Base-by-base conservation (phyloP, 352 stramenopile species). In the Pythium rhizo-oryzae region DNA sequence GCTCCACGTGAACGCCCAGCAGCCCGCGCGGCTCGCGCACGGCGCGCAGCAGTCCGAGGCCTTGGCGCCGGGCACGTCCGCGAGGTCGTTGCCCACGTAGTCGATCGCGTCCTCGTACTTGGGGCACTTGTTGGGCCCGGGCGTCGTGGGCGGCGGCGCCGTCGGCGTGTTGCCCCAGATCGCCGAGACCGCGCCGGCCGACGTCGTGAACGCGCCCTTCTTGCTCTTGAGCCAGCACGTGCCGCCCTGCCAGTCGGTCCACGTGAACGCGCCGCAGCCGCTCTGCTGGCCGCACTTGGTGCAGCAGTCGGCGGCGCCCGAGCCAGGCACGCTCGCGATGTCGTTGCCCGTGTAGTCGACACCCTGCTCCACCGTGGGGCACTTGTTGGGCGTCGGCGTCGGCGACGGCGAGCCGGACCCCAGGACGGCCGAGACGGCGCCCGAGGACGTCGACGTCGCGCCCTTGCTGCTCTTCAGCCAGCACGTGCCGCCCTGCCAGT, bases 161-260 rank as follows among this genome's bases (percentile, higher is more conserved):
- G 35, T 41, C 35, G n/a, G n/a, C n/a, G n/a, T n/a, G 35, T 41
- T 41, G 35, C 35, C 35, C 35, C 7, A 41, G 12, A 12, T 41
- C 35, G 35, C 41, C 9, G 41, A 47, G 41, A 47, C 41, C 9
- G 13, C 7, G 41, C 41, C 41, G n/a, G 46, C 44, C 44, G 28
- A 28, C 41, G 21, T 15, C 41, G 41, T 47, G 35, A 41, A 13
- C 9, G 18, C 41, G 53, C 53, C 35, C 28, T 33, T 33, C 3
- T 6, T 6, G 63, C 69, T 81, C 64, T 91, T 89, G 28, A 89
- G 69, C 69, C 74, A 89, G 54, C 81, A 87, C 13, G 76, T 87
- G 15, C 81, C 81, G n/a, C 74, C 67, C 30, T 82, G 81, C 62
- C 71, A 76, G 60, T 76, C 74, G 24, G 30, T 84, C 82, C 81